Base-by-base conservation (phyloP, 1,284 basidiomycete species). In the Moniliophthora roreri region DNA sequence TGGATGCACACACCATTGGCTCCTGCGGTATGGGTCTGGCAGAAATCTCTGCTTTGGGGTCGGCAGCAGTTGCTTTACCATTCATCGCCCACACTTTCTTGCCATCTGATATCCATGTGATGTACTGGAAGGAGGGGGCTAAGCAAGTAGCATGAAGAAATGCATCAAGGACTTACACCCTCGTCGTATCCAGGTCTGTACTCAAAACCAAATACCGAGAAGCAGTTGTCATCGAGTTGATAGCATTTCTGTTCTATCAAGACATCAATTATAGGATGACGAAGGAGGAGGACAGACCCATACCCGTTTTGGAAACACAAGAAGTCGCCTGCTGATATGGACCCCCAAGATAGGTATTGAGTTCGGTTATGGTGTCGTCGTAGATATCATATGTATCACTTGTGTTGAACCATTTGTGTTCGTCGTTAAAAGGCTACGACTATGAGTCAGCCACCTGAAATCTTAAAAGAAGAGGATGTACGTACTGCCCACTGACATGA, bases 401-500 rank as follows among this genome's bases (percentile, higher is more conserved):
- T 6, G 28, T 52, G 32, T 54, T 52, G 15, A 20, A 16, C 56
- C 56, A 57, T 2, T 39, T 20, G 24, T 57, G 54, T 13, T 20
- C 13, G 13, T 24, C 21, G 26, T 57, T 51, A 44, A 57, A 57
- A 13, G 56, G 56, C 50, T 57, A 3, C 6, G 46, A 8, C 7
- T 10, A 23, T 37, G 6, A 6, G 5, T 5, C 34, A 37, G 13
- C 8, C 38, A 21, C 16, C n/a, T 16, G 15, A 6, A 21, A 21
- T 16, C 20, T 11, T 41, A 16, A 16, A 23, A 21, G 26, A 28
- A 36, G 47, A n/a, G 13, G 23, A 23, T 48, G 15, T 3, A 62
- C 72, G 56, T 48, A 76, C 77, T 54, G 76, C 54, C 53, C 54
- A 58, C 42, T 54, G 57, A 16, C 40, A 48, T 18, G 52, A 55